Base-by-base conservation (phyloP, 192 early-diverging fungal species). In the Funneliformis mosseae region DNA sequence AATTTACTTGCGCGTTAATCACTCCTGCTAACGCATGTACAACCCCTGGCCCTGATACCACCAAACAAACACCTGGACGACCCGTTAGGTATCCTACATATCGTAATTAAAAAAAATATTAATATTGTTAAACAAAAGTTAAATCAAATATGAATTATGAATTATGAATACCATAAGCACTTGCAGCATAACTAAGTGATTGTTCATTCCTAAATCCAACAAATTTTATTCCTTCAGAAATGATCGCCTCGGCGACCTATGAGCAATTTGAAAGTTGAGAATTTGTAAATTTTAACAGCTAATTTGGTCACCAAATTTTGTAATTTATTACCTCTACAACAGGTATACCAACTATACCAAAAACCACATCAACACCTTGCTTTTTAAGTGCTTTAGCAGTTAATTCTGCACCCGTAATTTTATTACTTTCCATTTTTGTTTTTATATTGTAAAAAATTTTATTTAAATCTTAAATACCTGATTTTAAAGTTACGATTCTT, bases 291-390 rank as follows among this genome's bases (percentile, higher is more conserved):
- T n/a, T 33, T 33, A 33, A 33, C 33, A 33, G 33, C 33, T 33
- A 33, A 33, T 33, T n/a, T 38, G 39, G 39, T 28, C 11, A 66
- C 27, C 59, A 39, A 28, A 78, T 3, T n/a, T 75, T 59, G 14
- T 76, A 78, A 1, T 9, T 62, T 67, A 46, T 62, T 28, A 86
- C 84, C 55, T 94, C 93, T 27, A 93, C 88, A 11, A 94, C 92
- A 33, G 93, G 93, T 75, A 93, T 92, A 5, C 93, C 93, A 41
- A 94, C 93, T 76, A 94, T 93, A 21, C 93, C 93, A 87, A 94
- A 94, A 5, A 92, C 85, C 4, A 92, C 88, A 21, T 78, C 70
- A 27, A 94, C 90, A 50, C 88, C 89, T 63, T 90, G 92, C 10
- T 83, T 79, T 77, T 89, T 89, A 21, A 94, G 87, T 10, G 89